Conservation (phyloP, 192 early-diverging fungal species). For the Backusella mclennaniae region DNA sequence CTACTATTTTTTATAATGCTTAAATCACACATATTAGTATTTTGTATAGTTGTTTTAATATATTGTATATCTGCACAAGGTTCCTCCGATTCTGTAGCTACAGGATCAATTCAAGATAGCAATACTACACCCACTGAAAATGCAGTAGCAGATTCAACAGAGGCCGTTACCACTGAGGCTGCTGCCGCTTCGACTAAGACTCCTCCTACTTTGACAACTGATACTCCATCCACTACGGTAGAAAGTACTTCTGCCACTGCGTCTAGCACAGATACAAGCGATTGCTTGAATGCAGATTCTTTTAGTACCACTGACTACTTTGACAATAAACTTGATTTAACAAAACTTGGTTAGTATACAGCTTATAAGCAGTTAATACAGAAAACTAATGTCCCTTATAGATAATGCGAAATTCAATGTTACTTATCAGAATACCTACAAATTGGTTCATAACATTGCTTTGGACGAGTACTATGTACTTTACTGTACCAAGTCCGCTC, state of each 20-base stretch:
- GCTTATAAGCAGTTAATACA: background rate
- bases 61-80: background rate
- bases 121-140: background rate
- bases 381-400: constrained; percentile 6
- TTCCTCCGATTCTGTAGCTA: background rate
- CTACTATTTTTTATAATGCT: background rate
- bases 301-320: constrained; percentile 13
- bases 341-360: background rate
- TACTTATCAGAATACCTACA: constrained; percentile 30
- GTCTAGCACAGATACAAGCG: background rate
- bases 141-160: background rate
- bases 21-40: background rate
- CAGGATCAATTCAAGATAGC: background rate
- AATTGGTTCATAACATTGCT: constrained; percentile 31
- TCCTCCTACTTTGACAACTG: constrained; percentile 7
- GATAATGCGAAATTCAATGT: constrained; percentile 32
- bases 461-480: constrained; percentile 38
- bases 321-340: constrained; percentile 7
- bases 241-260: constrained; percentile 10
- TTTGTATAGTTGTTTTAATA: background rate
- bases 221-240: background rate
- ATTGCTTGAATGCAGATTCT: constrained; percentile 14
- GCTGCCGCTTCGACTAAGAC: background rate
- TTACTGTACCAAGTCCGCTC: constrained; percentile 29
- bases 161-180: background rate